phyloP scores from a whole-genome alignment of 345 rosid genomes.

The Moricandia moricandioides region DNA sequence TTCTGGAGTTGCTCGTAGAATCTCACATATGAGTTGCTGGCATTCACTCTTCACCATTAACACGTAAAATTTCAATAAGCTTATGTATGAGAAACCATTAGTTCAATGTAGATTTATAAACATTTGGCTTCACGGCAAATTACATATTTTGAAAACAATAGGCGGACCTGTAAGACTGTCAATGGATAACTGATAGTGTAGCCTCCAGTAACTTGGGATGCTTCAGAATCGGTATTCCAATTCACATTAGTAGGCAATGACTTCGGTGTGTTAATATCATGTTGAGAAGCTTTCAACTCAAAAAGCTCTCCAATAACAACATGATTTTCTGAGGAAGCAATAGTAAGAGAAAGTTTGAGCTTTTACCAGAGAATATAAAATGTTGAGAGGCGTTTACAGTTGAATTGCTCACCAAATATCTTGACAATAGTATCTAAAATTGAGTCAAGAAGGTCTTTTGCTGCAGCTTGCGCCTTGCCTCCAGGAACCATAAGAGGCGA shows the following conservation, averaged over 20 bases:
- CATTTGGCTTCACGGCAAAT: conserved; percentile 10
- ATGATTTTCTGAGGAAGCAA: conserved; percentile 67
- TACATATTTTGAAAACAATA: conserved; percentile 10
- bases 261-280: conserved; percentile 67
- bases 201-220: conserved; percentile 88
- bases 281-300: conserved; percentile 66
- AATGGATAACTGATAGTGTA: conserved; percentile 88
- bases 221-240: conserved; percentile 76
- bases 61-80: conserved; percentile 9
- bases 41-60: conserved; percentile 76
- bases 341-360: conserved; percentile 21
- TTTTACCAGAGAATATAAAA: conserved; percentile 12
- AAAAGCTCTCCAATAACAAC: conserved; percentile 91
- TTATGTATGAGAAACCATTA: conserved; percentile 16
- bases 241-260: conserved; percentile 56
- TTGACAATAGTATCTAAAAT: conserved; percentile 73
- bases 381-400: conserved; percentile 10
- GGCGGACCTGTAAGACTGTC: conserved; percentile 84
- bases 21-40: conserved; percentile 98
- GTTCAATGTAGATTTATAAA: conserved; percentile 26
- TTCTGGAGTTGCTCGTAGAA: conserved; percentile 98
- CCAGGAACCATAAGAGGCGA: conserved; percentile 93
- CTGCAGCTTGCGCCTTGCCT: conserved; percentile 90
- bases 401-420: conserved; percentile 70
- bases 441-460: conserved; percentile 90